Evolutionary conservation across 1,284 basidiomycete species (phyloP).

Genomic region (Ceraceosorus guamensis): DNA sequence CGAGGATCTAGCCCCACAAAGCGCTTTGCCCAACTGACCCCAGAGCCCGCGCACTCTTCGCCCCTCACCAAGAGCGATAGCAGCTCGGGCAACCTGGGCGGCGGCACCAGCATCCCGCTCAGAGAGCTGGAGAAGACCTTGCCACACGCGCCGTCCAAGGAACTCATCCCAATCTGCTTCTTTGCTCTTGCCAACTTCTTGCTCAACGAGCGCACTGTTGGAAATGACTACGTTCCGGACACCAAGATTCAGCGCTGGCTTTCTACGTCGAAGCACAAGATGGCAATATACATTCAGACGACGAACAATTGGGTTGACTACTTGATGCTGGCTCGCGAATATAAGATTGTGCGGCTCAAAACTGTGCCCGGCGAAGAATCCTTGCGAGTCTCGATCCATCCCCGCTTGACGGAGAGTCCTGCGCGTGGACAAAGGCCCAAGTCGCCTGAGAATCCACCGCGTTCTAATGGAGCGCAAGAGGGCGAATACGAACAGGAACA

Average conservation of each 20-base stretch:
- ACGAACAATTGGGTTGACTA: too few relatives aligned
- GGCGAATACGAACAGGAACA: not conserved
- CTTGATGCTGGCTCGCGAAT: too few relatives aligned
- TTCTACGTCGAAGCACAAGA: not conserved
- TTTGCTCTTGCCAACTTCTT: conserved; percentile 11
- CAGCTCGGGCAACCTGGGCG: not conserved
- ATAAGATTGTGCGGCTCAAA: too few relatives aligned
- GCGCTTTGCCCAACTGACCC: not conserved
- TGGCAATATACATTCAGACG: conserved; percentile 7
- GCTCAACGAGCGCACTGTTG: conserved; percentile 2
- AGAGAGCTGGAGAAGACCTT: not conserved
- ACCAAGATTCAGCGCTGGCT: not conserved
- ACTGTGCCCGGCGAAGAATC: too few relatives aligned
- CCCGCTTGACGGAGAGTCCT: not conserved
- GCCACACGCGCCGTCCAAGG: conserved; percentile 7
- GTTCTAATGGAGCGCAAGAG: not conserved
- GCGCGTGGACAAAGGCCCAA: not conserved
- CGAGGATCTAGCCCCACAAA: not conserved
- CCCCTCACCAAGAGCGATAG: too few relatives aligned
- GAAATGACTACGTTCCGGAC: conserved; percentile 3
- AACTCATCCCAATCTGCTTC: conserved; percentile 3
- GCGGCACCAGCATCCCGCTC: not conserved
- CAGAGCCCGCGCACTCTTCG: not conserved
- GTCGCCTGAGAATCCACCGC: not conserved
- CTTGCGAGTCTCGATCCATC: not conserved